These are phyloP conservation scores for Leucoagaricus sp. DNA, from an alignment of 1,284 basidiomycete species.

Conservation along the genomic window DNA sequence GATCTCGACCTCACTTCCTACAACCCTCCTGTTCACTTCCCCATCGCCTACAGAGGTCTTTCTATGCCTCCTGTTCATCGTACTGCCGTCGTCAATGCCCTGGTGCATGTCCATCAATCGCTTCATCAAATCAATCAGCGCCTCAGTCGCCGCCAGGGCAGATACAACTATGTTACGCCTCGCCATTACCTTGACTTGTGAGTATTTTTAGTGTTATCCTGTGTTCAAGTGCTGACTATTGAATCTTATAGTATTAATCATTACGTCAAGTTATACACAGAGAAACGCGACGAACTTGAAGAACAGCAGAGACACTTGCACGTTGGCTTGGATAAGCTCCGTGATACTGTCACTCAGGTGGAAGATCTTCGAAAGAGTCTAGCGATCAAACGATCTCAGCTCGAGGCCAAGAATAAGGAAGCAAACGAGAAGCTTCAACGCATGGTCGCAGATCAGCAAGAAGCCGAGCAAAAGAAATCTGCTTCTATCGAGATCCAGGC, in stretches of 20 bases:
- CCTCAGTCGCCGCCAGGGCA: constrained; percentile 88
- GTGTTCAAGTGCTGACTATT: constrained; percentile 14
- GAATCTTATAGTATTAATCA: constrained; percentile 80
- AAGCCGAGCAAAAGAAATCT: constrained; percentile 97
- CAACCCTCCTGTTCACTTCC: constrained; percentile 78
- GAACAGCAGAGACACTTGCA: constrained; percentile 99
- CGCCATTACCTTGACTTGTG: constrained; percentile 98
- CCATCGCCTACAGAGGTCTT: constrained; percentile 83
- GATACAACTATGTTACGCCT: constrained; percentile 97
- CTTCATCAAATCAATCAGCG: constrained; percentile 89
- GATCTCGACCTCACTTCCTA: constrained; percentile 89
- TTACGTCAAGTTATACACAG: constrained; percentile 94
- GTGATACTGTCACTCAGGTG: constrained; percentile 94
- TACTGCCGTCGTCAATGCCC: constrained; percentile 88
- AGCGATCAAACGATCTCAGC: constrained; percentile 90
- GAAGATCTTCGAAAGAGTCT: constrained; percentile 96
- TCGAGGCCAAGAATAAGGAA: constrained; percentile 91
- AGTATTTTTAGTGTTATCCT: constrained; percentile 39
- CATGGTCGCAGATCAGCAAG: constrained; percentile 98
- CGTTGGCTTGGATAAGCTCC: constrained; percentile 96
- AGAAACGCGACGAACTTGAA: constrained; percentile 98
- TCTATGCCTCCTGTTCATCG: constrained; percentile 83
- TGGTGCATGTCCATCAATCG: constrained; percentile 92
- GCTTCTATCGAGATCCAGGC: constrained; percentile 97
- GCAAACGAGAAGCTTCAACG: constrained; percentile 97